These are phyloP conservation scores for Uncinocarpus reesii DNA, from an alignment of 2,329 filamentous ascomycete genomes.

Conservation along the genomic window DNA sequence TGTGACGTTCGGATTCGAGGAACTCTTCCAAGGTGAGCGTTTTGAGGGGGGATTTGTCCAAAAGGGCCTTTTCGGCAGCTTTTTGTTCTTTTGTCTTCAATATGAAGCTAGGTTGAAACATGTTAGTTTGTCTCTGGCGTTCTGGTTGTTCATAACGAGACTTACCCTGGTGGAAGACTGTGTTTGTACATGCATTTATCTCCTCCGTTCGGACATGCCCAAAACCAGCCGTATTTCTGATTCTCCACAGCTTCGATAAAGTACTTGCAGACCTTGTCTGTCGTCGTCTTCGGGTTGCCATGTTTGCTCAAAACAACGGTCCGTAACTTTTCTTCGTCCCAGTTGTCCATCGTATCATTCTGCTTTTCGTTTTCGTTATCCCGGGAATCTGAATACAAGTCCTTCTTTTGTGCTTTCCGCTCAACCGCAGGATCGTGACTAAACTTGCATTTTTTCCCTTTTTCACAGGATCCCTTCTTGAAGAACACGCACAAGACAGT, in stretches of 20 bases:
- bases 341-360: slow-evolving; percentile 91
- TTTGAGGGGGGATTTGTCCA: slow-evolving; percentile 91
- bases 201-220: slow-evolving; percentile 90
- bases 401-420: slow-evolving; percentile 84
- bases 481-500: slow-evolving; percentile 93
- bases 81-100: slow-evolving; percentile 97
- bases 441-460: slow-evolving; percentile 97
- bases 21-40: slow-evolving; percentile 96
- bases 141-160: slow-evolving; percentile 21
- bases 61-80: slow-evolving; percentile 83
- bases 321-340: slow-evolving; percentile 93
- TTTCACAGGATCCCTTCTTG: slow-evolving; percentile 96
- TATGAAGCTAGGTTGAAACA: slow-evolving; percentile 57
- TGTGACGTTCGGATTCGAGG: slow-evolving; percentile 89
- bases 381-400: slow-evolving; percentile 76
- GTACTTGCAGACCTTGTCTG: slow-evolving; percentile 98
- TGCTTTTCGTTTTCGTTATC: slow-evolving; percentile 58
- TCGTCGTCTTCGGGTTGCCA: slow-evolving; percentile 87
- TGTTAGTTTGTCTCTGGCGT: neutral
- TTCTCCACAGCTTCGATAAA: slow-evolving; percentile 97
- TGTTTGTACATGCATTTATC: slow-evolving; percentile 99
- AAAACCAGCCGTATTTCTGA: slow-evolving; percentile 99
- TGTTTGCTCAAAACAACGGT: slow-evolving; percentile 91
- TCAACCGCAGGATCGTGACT: slow-evolving; percentile 82
- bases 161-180: slow-evolving; percentile 83